A percentile compares a stretch with the other conserved stretches of the same genome.
Conservation (phyloP, 306 rosid species). For the Cucurbita ficifolia region DNA sequence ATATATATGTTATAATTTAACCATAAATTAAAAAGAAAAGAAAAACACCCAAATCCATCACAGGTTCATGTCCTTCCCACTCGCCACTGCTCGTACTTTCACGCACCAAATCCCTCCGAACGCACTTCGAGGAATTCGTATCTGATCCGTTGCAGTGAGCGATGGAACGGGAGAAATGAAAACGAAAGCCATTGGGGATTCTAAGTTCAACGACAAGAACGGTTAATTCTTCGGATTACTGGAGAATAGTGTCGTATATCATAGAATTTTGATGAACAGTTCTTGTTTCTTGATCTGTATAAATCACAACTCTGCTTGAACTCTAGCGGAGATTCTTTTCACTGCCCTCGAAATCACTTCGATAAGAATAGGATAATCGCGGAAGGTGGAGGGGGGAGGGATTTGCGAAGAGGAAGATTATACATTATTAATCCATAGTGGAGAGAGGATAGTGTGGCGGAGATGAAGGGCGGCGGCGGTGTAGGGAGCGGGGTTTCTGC, state of each 20-base stretch:
- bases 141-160: neutral
- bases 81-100: neutral
- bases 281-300: neutral
- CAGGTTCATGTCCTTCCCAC: neutral
- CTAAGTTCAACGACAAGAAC: neutral
- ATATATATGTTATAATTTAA: too few species aligned
- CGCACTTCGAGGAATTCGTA: neutral
- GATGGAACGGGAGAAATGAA: neutral
- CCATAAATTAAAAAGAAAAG: too few species aligned
- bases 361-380: neutral
- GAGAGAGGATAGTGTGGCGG: neutral
- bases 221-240: neutral
- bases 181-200: neutral
- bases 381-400: neutral
- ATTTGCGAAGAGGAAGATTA: neutral
- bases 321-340: neutral
- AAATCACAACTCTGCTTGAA: neutral
- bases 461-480: slow-evolving; percentile 13
- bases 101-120: neutral
- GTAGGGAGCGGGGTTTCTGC: slow-evolving; percentile 40
- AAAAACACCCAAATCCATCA: neutral
- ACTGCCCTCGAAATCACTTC: neutral
- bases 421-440: neutral
- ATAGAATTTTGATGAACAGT: neutral
- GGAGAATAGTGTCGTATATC: neutral